Conservation (phyloP, 768 basidiomycete genomes). For the Leccinellum luteum region DNA sequence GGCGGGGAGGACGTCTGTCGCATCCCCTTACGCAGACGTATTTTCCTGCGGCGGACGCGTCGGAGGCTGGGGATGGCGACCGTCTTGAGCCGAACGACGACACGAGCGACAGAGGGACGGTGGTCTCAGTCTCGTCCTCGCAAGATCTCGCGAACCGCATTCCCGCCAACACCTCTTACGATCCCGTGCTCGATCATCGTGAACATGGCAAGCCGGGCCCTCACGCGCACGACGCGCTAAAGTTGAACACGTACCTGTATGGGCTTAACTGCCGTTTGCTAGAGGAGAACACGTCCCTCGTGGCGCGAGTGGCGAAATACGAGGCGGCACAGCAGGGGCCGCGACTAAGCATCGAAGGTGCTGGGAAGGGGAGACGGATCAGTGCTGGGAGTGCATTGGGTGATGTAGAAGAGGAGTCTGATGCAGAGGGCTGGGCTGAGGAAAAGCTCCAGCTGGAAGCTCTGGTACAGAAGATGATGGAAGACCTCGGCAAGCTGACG, state of each 20-base stretch:
- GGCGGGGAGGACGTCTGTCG: constrained; percentile 47
- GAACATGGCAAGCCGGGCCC: constrained; percentile 66
- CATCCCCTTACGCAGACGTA: constrained; percentile 66
- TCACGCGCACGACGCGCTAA: constrained; percentile 85
- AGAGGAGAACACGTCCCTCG: constrained; percentile 76
- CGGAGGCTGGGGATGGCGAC: too few relatives aligned
- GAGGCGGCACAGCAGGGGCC: constrained; percentile 45
- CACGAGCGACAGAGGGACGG: constrained; percentile 57
- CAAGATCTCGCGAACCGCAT: constrained; percentile 81
- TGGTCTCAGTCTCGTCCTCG: constrained; percentile 81
- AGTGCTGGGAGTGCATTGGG: constrained; percentile 55
- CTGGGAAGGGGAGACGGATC: constrained; percentile 41
- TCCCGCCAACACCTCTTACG: constrained; percentile 85
- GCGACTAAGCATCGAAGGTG: constrained; percentile 28
- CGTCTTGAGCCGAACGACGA: constrained; percentile 37
- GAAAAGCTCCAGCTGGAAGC: constrained; percentile 59
- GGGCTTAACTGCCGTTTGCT: constrained; percentile 78
- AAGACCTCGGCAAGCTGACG: constrained; percentile 38
- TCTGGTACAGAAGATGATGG: constrained; percentile 38
- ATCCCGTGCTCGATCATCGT: constrained; percentile 75
- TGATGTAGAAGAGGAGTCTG: constrained; percentile 61
- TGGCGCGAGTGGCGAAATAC: constrained; percentile 49
- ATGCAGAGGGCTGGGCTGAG: constrained; percentile 66
- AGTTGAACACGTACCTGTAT: constrained; percentile 84
- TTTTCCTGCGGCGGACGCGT: too few relatives aligned